Conservation (phyloP, 106 monocot genomes). For the Apostasia shenzhenica region DNA sequence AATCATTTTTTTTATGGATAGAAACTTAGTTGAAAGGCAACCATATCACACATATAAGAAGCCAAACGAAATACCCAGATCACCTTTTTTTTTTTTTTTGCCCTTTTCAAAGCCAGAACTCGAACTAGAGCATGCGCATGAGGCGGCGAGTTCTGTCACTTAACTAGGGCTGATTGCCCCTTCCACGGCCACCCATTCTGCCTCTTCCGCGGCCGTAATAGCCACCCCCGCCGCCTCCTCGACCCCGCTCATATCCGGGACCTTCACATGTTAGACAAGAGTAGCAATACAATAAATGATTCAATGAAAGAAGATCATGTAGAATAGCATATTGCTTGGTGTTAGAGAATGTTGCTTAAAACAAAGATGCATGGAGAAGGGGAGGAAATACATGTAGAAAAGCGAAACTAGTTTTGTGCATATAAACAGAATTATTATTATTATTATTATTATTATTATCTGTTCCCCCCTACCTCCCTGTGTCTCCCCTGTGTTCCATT, state of each 20-base stretch:
- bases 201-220: constrained; percentile 56
- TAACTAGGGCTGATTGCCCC: constrained; percentile 31
- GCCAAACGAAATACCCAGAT: background rate
- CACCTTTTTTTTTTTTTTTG: background rate
- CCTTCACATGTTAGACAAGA: constrained; percentile 13
- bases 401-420: no score
- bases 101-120: background rate
- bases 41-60: background rate
- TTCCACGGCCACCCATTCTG: constrained; percentile 51
- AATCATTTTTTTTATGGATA: no score
- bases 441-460: no score
- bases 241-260: constrained; percentile 54
- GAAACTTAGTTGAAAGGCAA: no score
- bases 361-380: no score
- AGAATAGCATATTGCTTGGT: background rate
- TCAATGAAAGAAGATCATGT: background rate
- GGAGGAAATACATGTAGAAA: no score
- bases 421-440: no score
- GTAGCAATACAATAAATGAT: background rate
- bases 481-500: no score
- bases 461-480: no score
- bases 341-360: background rate
- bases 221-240: constrained; percentile 53
- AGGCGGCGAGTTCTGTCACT: background rate
- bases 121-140: constrained; percentile 19